Evolutionary conservation across 306 rosid species (phyloP), one percentile per base, ranked within the genome.

Genomic region (Prunus kanzakura): DNA sequence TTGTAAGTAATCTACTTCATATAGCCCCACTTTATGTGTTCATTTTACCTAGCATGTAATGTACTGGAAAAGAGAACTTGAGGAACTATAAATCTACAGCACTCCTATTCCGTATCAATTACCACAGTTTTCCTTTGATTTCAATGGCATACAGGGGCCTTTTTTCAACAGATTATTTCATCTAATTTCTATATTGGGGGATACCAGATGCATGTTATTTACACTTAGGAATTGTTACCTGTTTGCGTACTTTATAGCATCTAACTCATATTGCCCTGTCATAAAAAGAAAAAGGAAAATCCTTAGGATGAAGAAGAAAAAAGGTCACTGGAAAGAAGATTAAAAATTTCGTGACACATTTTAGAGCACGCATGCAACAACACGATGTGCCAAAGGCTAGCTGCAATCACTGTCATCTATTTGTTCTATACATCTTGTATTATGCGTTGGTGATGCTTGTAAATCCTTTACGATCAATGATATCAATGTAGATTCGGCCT

Each of bases 1-100:
- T 46, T 77, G 81, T 84, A 81, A 86, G 90, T 81, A 64, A 54
- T 73, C 64, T 76, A 67, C 65, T 66, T 50, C 80, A 68, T 65
- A 9, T 57, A 20, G 12, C 69, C 25, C 50, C 76, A 78, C 64
- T 78, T 67, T 35, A 32, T 35, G 43, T 60, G 75, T 52, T 80
- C 55, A 13, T 67, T 60, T 47, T 66, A 61, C 49, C 58, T 18
- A 72, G 55, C 71, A 58, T 20, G 54, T 66, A 54, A 65, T 35
- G 23, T 66, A 47, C n/a, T 57, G 29, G 6, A 75, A 63, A 4
- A 54, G 27, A 41, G 67, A 41, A 47, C 51, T 72, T 67, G 58
- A 19, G 32, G 60, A 22, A 60, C 69, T 30, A 43, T 29, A 56
- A 30, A 71, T 38, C 51, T 29, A 27, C 25, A 27, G 51, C 27